Conservation (phyloP, 1,284 basidiomycete species). For the Neonothopanus nambi region DNA sequence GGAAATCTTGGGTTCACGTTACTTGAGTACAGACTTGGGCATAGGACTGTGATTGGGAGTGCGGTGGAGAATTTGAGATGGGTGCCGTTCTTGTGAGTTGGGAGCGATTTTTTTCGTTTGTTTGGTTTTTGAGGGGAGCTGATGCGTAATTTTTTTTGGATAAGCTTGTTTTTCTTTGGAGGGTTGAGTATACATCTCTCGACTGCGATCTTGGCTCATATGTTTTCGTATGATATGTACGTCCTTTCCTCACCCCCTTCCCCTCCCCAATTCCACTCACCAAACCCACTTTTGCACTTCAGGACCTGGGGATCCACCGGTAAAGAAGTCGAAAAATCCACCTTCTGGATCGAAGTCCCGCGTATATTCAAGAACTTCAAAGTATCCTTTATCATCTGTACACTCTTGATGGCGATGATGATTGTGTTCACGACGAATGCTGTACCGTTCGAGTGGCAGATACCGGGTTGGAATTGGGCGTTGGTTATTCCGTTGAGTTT, state of each 20-base stretch:
- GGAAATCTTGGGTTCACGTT: conserved; percentile 74
- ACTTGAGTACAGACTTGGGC: conserved; percentile 76
- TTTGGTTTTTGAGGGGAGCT: background rate
- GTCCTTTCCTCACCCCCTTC: conserved; percentile 20
- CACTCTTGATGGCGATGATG: conserved; percentile 52
- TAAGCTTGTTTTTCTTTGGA: conserved; percentile 83
- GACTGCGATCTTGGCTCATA: conserved; percentile 72
- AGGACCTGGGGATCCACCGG: conserved; percentile 43
- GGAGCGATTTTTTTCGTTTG: background rate
- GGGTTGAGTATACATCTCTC: conserved; percentile 76
- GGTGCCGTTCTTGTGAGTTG: conserved; percentile 76
- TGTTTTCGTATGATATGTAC: conserved; percentile 85
- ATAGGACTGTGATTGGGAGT: conserved; percentile 51
- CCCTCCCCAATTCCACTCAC: background rate
- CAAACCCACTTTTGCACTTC: background rate
- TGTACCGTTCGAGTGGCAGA: conserved; percentile 64
- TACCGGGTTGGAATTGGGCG: conserved; percentile 64
- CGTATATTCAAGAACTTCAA: conserved; percentile 77
- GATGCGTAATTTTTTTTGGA: background rate
- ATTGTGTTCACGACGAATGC: conserved; percentile 48
- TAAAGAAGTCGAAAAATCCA: conserved; percentile 43
- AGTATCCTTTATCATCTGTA: conserved; percentile 57
- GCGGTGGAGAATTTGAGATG: conserved; percentile 70
- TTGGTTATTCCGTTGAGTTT: conserved; percentile 61
- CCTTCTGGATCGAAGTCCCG: conserved; percentile 63